These are phyloP conservation scores for Euphorbia peplus DNA, from an alignment of 345 rosid genomes.

Conservation along the genomic window DNA sequence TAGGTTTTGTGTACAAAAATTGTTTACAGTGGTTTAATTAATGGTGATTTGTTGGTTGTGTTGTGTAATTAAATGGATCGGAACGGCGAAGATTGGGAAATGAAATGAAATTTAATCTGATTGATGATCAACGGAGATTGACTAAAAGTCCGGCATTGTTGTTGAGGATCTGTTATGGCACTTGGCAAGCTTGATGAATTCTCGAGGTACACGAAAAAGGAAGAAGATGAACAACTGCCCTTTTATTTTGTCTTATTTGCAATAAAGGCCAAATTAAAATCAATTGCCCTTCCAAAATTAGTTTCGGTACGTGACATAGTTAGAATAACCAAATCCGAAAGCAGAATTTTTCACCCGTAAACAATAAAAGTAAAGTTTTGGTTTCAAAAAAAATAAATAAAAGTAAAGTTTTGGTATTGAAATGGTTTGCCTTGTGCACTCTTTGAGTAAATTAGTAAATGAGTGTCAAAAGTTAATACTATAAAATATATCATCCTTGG, in stretches of 20 bases:
- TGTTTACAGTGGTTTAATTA: conserved; percentile 1
- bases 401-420: no score
- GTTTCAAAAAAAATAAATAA: no score
- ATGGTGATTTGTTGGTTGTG: neutral
- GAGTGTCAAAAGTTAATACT: no score
- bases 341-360: no score
- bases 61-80: neutral
- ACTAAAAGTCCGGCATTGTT: neutral
- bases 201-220: neutral
- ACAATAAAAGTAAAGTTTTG: no score
- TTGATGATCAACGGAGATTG: no score
- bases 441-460: no score
- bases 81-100: neutral
- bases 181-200: neutral
- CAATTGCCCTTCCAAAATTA: neutral
- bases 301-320: no score
- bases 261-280: neutral
- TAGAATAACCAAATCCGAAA: no score
- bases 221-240: no score
- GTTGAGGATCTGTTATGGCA: neutral
- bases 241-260: neutral
- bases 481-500: no score
- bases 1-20: neutral
- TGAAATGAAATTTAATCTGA: neutral
- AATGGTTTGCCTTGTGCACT: no score